Percentiles rank a stretch among this genome's conserved stretches.
Conservation (phyloP, 495 filamentous ascomycete species). For the Xylaria intraflava region DNA sequence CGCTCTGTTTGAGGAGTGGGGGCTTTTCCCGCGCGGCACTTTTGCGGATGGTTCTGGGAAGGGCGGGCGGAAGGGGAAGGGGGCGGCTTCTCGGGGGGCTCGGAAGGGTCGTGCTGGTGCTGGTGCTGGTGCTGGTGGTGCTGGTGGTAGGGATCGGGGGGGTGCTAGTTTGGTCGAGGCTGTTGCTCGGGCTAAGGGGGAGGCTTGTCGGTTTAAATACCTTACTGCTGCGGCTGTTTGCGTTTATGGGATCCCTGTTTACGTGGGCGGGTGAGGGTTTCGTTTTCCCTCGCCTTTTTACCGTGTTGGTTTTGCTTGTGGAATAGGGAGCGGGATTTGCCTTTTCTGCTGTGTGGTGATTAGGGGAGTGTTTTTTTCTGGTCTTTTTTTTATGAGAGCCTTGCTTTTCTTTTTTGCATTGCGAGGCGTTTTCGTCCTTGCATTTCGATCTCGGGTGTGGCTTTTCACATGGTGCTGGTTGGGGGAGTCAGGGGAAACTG, state of each 20-base stretch:
- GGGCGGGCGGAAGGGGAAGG: conserved; percentile 10
- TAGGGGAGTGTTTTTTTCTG: not conserved
- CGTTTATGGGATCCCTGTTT: conserved; percentile 92
- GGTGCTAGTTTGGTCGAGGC: conserved; percentile 68
- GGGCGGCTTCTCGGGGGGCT: conserved; percentile 3
- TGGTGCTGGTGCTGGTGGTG: too few species aligned
- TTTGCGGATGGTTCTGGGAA: conserved; percentile 26
- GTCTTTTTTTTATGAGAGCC: not conserved
- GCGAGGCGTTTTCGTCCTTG: not conserved
- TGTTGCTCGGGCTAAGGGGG: conserved; percentile 53
- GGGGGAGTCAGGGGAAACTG: too few species aligned
- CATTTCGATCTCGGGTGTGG: not conserved
- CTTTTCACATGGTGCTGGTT: too few species aligned
- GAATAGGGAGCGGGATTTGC: not conserved
- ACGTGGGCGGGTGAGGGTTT: conserved; percentile 47
- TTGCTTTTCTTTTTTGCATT: not conserved
- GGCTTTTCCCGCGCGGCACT: conserved; percentile 48
- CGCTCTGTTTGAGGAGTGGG: conserved; percentile 75
- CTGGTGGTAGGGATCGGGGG: too few species aligned
- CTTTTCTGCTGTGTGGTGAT: too few species aligned
- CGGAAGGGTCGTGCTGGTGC: conserved; percentile 18
- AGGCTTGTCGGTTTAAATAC: conserved; percentile 76
- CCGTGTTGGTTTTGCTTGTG: not conserved
- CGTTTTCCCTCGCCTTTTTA: too few species aligned
- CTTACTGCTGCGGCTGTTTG: conserved; percentile 88